Conservation (phyloP, 192 early-diverging fungal species). For the Gaertneriomyces sp. region DNA sequence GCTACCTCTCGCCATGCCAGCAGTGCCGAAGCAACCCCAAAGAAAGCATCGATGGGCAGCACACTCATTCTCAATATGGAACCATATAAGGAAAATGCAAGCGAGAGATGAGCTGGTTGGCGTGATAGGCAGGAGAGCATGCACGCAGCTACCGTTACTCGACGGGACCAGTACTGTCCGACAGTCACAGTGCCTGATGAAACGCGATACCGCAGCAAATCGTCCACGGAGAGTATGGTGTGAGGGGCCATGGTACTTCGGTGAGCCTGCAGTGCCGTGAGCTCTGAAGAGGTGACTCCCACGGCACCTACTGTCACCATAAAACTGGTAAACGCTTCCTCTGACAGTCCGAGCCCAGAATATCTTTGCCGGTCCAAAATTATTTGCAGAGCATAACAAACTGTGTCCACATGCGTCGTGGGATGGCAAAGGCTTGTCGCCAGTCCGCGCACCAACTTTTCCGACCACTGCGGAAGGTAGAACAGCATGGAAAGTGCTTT, state of each 20-base stretch:
- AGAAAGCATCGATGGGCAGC: slow-evolving; percentile 22
- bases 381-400: slow-evolving; percentile 11
- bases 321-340: slow-evolving; percentile 15
- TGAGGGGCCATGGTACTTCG: neutral
- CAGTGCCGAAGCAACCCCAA: slow-evolving; percentile 8
- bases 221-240: neutral
- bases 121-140: too few species aligned
- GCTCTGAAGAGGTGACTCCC: slow-evolving; percentile 14
- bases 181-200: neutral
- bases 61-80: neutral
- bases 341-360: neutral
- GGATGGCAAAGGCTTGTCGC: slow-evolving; percentile 13
- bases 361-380: slow-evolving; percentile 16
- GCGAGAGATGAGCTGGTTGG: neutral
- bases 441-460: slow-evolving; percentile 19
- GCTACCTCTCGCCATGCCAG: too few species aligned
- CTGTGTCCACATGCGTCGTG: neutral
- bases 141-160: too few species aligned
- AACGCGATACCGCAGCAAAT: neutral
- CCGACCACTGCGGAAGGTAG: slow-evolving; percentile 21
- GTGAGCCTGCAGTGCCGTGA: slow-evolving; percentile 4
- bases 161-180: neutral
- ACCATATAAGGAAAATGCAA: neutral
- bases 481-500: slow-evolving; percentile 9
- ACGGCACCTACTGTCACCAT: slow-evolving; percentile 28